Evolutionary conservation across 371 early-diverging fungal genomes (phyloP), one percentile per base, ranked within the genome.

Genomic region (Syncephalastrum monosporum): DNA sequence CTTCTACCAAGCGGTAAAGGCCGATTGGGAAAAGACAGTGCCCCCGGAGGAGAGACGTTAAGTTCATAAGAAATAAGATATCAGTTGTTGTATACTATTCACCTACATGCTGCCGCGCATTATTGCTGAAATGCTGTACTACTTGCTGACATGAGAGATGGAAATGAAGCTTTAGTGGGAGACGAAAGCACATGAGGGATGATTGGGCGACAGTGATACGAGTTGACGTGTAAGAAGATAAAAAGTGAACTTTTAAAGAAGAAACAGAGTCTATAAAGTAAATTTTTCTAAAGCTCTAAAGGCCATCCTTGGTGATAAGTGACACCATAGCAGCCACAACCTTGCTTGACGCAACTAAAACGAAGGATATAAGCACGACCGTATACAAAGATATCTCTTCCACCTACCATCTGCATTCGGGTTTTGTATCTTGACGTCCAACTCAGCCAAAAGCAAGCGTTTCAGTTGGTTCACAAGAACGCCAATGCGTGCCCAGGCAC

Each of bases 401-500:
- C 5, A 47, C 66, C 64, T 68, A 76, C 80, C 81, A 57, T 85
- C 82, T 64, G 82, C 19, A 10, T 69, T 64, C 0, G 93, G 91
- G 24, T 91, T 75, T 25, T 82, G 83, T 56, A 94, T 79, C 74
- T 92, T 92, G 29, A 72, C 68, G 14, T 84, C 82, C 43, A 94
- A 65, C 42, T 83, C 76, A 27, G 80, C 68, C 51, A 89, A 89
- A 29, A 94, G 65, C 47, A 91, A 63, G 46, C 77, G 62, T 41
- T 90, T 84, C 19, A 94, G 58, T 16, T 87, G 89, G 59, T 88
- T 87, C 21, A 91, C 87, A 16, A 94, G 75, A 3, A 88, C 89
- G 5, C 89, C 89, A 46, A 92, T 86, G 33, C 93, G 74, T 12
- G 92, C 88, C 84, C 89, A 91, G 14, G 92, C 90, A 42, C 87